Evolutionary conservation across 2,329 filamentous ascomycete species (phyloP).

Genomic region (Fusarium xylarioides): DNA sequence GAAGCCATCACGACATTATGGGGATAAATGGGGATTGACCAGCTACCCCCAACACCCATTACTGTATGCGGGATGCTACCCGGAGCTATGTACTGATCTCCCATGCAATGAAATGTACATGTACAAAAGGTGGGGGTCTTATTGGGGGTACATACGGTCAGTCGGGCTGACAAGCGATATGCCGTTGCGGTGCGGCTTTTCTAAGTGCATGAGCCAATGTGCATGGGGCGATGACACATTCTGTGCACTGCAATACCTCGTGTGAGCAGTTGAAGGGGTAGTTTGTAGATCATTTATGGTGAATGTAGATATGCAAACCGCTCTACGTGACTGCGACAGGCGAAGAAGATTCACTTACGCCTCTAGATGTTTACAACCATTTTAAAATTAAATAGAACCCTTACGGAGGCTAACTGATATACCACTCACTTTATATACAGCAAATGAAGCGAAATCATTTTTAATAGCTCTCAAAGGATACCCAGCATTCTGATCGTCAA

Average conservation of each 20-base stretch:
- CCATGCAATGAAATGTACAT: background rate
- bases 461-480: background rate
- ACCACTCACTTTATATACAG: accelerated
- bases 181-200: background rate
- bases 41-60: background rate
- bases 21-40: background rate
- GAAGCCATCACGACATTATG: background rate
- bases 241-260: background rate
- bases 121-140: background rate
- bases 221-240: accelerated
- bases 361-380: accelerated
- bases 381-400: too few relatives aligned
- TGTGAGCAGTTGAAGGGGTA: accelerated
- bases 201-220: background rate
- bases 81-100: background rate
- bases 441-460: accelerated
- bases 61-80: background rate
- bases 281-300: accelerated
- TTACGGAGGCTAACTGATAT: background rate
- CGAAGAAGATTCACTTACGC: background rate
- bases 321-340: accelerated
- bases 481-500: background rate
- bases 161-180: background rate
- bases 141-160: background rate
- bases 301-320: accelerated